Evolutionary conservation across 176 grass and related monocot genomes (phyloP), one percentile per base, ranked within the genome.

Genomic region (Areca catechu): DNA sequence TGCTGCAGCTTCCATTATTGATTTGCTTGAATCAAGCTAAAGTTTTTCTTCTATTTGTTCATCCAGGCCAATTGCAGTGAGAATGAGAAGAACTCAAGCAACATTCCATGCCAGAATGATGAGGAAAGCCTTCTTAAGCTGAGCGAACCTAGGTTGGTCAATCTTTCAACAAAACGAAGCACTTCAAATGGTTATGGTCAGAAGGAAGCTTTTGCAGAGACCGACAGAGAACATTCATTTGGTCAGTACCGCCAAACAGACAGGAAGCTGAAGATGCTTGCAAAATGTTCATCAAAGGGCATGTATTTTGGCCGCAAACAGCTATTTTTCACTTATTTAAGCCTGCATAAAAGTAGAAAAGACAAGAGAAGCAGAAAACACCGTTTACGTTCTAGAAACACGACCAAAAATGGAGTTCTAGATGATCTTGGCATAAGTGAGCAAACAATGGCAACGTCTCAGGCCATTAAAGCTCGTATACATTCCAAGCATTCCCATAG

Each of bases 261-360:
- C 16, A 28, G 54, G 17, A 89, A 86, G 56, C 65, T 61, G 20
- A 83, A 65, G 27, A 86, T 83, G 59, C 43, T 61, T 49, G 9
- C 54, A 30, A 91, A 77, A 23, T 64, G 67, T 63, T 53, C 80
- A 72, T 49, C 79, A 51, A 70, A 48, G 17, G 63, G 49, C 69
- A 59, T 77, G 56, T 82, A 58, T 75, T 83, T 83, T 62, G 58
- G 57, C n/a, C 64, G 72, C 30, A 85, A 82, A 25, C 66, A 57
- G 25, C 65, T 76, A 29, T 74, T 95, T 60, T 37, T 89, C 16
- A 24, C 55, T 54, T 77, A 76, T 53, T 58, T 95, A 69, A 95
- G 69, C 51, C 20, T 29, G 21, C 43, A 28, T 10, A 83, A 80
- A 50, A 77, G 68, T 69, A 80, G 66, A 49, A 95, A 75, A 62